Conservation (phyloP, 257 asterid genomes). For the Gentiana dahurica region DNA sequence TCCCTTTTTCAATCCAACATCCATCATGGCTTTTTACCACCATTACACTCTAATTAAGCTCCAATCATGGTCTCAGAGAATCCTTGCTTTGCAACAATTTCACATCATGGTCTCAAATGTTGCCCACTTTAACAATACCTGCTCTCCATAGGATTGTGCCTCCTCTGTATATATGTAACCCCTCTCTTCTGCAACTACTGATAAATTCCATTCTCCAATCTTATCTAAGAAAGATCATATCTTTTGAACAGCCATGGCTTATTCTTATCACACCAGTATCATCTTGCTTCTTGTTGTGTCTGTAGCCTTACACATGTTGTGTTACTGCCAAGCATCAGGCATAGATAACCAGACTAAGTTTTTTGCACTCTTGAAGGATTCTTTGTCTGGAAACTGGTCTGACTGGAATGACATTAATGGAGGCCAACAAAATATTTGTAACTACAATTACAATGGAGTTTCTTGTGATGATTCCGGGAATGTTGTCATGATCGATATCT, state of each 20-base stretch:
- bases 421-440: neutral
- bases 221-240: neutral
- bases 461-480: slow-evolving; percentile 40
- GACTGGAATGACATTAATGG: slow-evolving; percentile 34
- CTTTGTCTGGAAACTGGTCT: slow-evolving; percentile 31
- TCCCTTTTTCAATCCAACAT: no score
- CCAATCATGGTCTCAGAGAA: no score
- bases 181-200: slow-evolving; percentile 21
- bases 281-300: slow-evolving; percentile 16
- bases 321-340: slow-evolving; percentile 16
- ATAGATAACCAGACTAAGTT: slow-evolving; percentile 29
- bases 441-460: slow-evolving; percentile 51
- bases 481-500: slow-evolving; percentile 42
- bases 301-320: slow-evolving; percentile 10
- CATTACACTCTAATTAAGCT: no score
- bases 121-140: no score
- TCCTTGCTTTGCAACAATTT: no score
- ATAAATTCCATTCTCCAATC: slow-evolving; percentile 6
- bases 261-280: slow-evolving; percentile 5
- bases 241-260: slow-evolving; percentile 19
- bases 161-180: slow-evolving; percentile 1
- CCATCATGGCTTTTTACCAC: no score
- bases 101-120: no score
- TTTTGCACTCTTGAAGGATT: slow-evolving; percentile 33
- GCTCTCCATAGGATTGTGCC: no score